Evolutionary conservation across 2,329 filamentous ascomycete species (phyloP), one percentile per base, ranked within the genome.

Genomic region (Aspergillus floridensis): DNA sequence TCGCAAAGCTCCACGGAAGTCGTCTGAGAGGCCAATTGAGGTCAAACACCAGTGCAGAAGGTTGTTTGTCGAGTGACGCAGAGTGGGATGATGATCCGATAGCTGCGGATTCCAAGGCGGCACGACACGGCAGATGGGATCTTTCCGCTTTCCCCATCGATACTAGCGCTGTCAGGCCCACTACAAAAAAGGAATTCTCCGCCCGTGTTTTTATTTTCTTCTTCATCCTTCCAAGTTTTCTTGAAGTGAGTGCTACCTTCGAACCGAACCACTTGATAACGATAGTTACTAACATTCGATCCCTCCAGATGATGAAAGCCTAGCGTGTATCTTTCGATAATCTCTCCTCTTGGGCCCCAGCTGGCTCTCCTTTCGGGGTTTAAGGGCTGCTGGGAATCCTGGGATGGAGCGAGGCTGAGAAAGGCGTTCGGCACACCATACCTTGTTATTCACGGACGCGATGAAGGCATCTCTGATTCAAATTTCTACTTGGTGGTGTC

Each of bases 171-270:
- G 26, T 19, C 11, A 56, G 31, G 49, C 59, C 64, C 64, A 62
- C 63, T 64, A 74, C 65, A 65, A 65, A 68, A 65, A 58, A 58
- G 56, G 62, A 63, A 67, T 60, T 59, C 50, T 57, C 60, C 57
- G 48, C 57, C 44, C 38, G 69, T 70, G 69, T 72, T 72, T 77
- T 79, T 82, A 77, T 83, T 83, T 74, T 75, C 72, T 78, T 87
- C 84, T 89, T 87, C 85, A 93, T 92, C 93, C 92, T 96, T 97
- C 93, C 92, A 92, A 91, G 93, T 97, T 96, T 96, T 96, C 89
- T 88, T 88, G 86, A 91, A 82, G 93, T 97, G 83, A 86, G 92
- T 86, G 38, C 48, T 60, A 59, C 65, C 64, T 63, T 62, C 67
- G 59, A 29, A 8, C 44, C 16, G 11, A 26, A 50, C 41, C 32